Evolutionary conservation across 805 yeast genomes (phyloP), one percentile per base, ranked within the genome.

Genomic region (Saccharomycopsis sp.): DNA sequence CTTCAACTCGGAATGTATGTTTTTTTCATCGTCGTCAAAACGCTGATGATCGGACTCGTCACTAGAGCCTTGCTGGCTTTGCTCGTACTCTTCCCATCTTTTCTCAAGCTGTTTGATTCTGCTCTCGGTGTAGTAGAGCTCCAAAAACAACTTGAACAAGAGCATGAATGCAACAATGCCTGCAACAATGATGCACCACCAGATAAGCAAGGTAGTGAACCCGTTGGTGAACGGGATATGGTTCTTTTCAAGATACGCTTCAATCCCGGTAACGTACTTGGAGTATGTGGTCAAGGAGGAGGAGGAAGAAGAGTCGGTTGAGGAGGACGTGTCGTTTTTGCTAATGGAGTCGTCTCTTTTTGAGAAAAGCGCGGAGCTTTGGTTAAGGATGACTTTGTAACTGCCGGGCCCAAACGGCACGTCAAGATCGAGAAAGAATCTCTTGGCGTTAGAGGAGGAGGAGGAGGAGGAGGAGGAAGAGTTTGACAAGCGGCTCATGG

Each of bases 151-250:
- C 32, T 56, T 50, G 48, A 58, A 46, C n/a, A 37, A 34, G 26
- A 58, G 34, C 22, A 57, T 48, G 12, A 43, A 38, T 5, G 45
- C 41, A 4, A 55, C 31, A 12, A 54, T 43, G 1, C 42, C 51
- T 5, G 48, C 59, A 35, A 58, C 37, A 20, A 52, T 41, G 18
- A 59, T 52, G 6, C 51, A 48, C 51, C 56, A 59, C 56, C 60
- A 59, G 13, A 59, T 45, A 18, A 59, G 45, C 4, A 53, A 46
- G 5, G 60, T 56, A 48, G 53, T 43, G 42, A 59, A 59, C 9
- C 58, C 52, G 42, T 58, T 57, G 13, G 60, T 53, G 27, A 45
- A 41, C 7, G 63, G 63, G 17, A 58, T 48, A 20, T 45, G 29
- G 7, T 56, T 50, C 31, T 55, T 51, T 23, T 57, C 57, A 5